Evolutionary conservation across 345 rosid species (phyloP), one percentile per base, ranked within the genome.

Genomic region (Camelina sativa): DNA sequence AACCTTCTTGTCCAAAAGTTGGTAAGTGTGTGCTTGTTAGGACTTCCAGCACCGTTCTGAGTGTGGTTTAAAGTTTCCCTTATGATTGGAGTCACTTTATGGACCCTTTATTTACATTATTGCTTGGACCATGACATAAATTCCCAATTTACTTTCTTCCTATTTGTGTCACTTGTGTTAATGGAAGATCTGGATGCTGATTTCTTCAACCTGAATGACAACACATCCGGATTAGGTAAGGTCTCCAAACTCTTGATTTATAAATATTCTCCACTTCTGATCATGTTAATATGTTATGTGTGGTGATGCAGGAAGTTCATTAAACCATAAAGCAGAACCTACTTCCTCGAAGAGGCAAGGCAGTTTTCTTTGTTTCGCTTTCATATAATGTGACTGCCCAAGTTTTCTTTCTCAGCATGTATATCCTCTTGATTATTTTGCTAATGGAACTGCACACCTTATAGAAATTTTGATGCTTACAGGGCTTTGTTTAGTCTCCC

Each of bases 261-360:
- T 69, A 47, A 69, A 79, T 15, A 57, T 44, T 20, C 61, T 44
- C 65, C 17, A 80, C 52, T 43, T 78, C 58, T 62, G 35, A 53
- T 78, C 53, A 38, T 72, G 3, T 28, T 28, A 28, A 28, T 28
- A 28, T 28, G 30, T 64, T 65, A 19, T 60, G 41, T 55, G 55
- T 66, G 77, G 47, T 84, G 79, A 58, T 75, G 75, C 82, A 88
- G 96, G 86, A 76, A 73, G 58, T 74, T 64, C 75, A 43, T 56
- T 79, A 20, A 43, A 76, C 58, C 23, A 76, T 74, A 81, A 75
- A 81, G 77, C 32, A 34, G 82, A 84, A 66, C 71, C 78, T 61
- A 48, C 43, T 48, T 75, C 79, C 48, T 78, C 82, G 20, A 81
- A 86, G 77, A 85, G 84, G 96, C 82, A 76, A 74, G 90, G 35